Percentiles rank a stretch among this genome's conserved stretches.
Evolutionary conservation across 1,139 yeast genomes (phyloP).

Genomic region (Yarrowia galli): DNA sequence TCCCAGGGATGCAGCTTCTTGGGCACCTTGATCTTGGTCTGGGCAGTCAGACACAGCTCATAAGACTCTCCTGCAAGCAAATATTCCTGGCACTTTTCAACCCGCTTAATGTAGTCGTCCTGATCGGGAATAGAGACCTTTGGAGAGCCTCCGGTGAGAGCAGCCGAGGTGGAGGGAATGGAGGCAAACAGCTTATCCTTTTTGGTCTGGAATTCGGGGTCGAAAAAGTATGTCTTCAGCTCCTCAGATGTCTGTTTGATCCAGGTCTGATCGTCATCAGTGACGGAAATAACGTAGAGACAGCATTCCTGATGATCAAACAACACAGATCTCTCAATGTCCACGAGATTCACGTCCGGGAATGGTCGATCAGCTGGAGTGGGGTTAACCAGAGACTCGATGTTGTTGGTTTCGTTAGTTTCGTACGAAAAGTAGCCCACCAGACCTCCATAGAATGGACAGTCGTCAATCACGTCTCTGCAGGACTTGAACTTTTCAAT

Average conservation of each 20-base stretch:
- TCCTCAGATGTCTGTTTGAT: constrained; percentile 43
- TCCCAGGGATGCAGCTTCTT: constrained; percentile 66
- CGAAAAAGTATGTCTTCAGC: constrained; percentile 35
- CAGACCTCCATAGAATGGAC: constrained; percentile 89
- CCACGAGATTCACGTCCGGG: constrained; percentile 81
- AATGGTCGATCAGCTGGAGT: constrained; percentile 40
- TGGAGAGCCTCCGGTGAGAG: constrained; percentile 44
- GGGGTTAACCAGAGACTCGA: constrained; percentile 31
- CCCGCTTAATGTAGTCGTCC: constrained; percentile 62
- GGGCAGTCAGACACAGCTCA: constrained; percentile 88
- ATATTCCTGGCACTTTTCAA: constrained; percentile 69
- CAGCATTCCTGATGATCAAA: constrained; percentile 58
- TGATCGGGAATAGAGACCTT: constrained; percentile 62
- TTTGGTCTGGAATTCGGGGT: not conserved
- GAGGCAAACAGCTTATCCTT: constrained; percentile 11
- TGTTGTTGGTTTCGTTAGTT: constrained; percentile 50
- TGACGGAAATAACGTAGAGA: constrained; percentile 65
- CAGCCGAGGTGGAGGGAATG: constrained; percentile 41
- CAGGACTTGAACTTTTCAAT: constrained; percentile 44
- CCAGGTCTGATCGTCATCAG: constrained; percentile 54
- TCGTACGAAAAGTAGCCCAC: constrained; percentile 89
- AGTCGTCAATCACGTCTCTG: constrained; percentile 42
- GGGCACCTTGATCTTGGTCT: constrained; percentile 63
- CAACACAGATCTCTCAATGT: constrained; percentile 69
- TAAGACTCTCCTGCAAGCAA: constrained; percentile 88